Percentiles rank a stretch among this genome's conserved stretches.
Conservation (phyloP, 2,329 filamentous ascomycete genomes). For the Botrytis paeoniae region DNA sequence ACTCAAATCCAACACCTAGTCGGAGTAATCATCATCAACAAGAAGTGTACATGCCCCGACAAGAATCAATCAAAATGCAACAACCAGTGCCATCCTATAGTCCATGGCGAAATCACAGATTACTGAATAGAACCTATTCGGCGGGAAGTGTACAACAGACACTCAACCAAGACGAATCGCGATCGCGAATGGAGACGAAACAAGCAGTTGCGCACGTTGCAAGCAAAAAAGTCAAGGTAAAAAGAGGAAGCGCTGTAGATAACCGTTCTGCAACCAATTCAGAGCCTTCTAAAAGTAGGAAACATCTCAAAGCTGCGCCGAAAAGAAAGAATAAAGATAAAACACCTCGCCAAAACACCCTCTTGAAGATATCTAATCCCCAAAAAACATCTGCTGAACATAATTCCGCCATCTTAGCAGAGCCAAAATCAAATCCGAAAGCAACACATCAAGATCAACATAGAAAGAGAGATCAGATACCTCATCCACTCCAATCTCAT, state of each 20-base stretch:
- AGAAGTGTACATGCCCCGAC: not conserved
- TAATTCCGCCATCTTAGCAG: not conserved
- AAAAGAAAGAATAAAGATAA: not conserved
- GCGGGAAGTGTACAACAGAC: not conserved
- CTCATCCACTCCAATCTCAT: not conserved
- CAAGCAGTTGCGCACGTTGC: not conserved
- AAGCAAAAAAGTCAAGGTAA: not conserved
- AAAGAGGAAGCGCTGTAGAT: not conserved
- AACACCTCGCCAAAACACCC: not conserved
- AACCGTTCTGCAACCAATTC: not conserved
- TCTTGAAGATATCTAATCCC: not conserved
- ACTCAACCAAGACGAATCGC: not conserved
- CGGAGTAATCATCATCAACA: not conserved
- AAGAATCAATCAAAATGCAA: not conserved
- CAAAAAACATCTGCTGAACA: not conserved
- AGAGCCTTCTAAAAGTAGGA: not conserved
- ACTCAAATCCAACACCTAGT: not conserved
- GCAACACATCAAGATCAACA: not conserved
- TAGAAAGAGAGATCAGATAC: not conserved
- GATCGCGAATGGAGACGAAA: not conserved
- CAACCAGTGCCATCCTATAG: not conserved
- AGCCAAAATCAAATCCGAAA: not conserved
- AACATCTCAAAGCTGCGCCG: not conserved
- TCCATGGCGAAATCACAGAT: not conserved
- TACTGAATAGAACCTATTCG: not conserved